These are phyloP conservation scores for Apiotrichum gracile DNA, from an alignment of 1,284 basidiomycete genomes.

Conservation along the genomic window DNA sequence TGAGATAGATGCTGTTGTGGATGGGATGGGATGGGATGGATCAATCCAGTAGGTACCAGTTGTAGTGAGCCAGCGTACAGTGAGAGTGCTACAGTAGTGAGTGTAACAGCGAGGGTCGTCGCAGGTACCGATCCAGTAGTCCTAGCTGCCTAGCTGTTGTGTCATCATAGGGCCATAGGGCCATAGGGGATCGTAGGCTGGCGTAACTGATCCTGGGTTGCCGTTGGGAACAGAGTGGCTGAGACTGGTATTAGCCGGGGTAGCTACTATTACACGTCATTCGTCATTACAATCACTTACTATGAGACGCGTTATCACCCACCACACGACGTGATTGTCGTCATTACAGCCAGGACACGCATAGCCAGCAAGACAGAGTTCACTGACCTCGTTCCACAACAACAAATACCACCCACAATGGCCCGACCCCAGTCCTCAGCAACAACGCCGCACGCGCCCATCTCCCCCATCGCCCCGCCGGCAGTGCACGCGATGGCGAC, in stretches of 20 bases:
- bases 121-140: too few relatives aligned
- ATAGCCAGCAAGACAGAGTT: too few relatives aligned
- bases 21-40: not conserved
- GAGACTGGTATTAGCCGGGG: too few relatives aligned
- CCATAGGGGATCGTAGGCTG: too few relatives aligned
- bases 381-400: not conserved
- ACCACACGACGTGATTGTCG: not conserved
- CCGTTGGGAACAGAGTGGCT: not conserved
- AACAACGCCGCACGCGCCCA: conserved; percentile 24
- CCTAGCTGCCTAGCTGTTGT: too few relatives aligned
- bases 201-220: too few relatives aligned
- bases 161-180: too few relatives aligned
- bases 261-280: conserved; percentile 8
- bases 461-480: conserved; percentile 34
- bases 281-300: not conserved
- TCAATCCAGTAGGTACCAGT: too few relatives aligned
- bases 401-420: not conserved
- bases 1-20: not conserved
- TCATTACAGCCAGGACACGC: too few relatives aligned
- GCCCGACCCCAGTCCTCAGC: conserved; percentile 31
- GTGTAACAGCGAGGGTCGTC: too few relatives aligned
- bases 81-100: too few relatives aligned
- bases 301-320: not conserved
- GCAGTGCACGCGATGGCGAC: conserved; percentile 41
- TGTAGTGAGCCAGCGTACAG: too few relatives aligned